Conservation (phyloP, 257 asterid species). For the Coffea eugenioides region DNA sequence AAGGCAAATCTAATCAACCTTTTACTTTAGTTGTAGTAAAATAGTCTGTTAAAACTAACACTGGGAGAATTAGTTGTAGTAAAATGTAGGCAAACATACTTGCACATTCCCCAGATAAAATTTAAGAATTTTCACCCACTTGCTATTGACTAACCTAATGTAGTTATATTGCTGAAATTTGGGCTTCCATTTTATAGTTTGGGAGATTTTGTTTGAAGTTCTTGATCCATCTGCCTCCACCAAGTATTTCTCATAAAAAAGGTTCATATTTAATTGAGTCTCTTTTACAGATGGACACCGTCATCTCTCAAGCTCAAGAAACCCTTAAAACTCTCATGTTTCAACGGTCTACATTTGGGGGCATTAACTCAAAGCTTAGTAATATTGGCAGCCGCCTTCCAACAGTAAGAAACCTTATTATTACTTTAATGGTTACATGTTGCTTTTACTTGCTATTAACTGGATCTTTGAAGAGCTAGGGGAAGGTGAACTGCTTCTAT, state of each 20-base stretch:
- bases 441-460: neutral
- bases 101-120: too few relatives aligned
- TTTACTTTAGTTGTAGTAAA: too few relatives aligned
- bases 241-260: too few relatives aligned
- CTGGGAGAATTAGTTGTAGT: neutral
- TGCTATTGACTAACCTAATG: neutral
- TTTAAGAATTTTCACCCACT: neutral
- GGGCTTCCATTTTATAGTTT: neutral
- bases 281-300: slow-evolving; percentile 74
- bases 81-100: neutral
- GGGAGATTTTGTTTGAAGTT: neutral
- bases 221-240: neutral
- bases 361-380: slow-evolving; percentile 82
- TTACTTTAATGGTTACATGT: neutral
- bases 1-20: neutral
- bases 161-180: neutral
- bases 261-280: slow-evolving; percentile 6
- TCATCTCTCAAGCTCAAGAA: slow-evolving; percentile 96
- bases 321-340: slow-evolving; percentile 76
- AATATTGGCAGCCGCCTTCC: slow-evolving; percentile 98
- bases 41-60: neutral
- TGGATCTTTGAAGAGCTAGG: neutral
- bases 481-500: neutral
- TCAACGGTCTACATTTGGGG: slow-evolving; percentile 93
- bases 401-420: slow-evolving; percentile 46